Evolutionary conservation across 2,329 filamentous ascomycete species (phyloP).

Genomic region (Aspergillus hortae): DNA sequence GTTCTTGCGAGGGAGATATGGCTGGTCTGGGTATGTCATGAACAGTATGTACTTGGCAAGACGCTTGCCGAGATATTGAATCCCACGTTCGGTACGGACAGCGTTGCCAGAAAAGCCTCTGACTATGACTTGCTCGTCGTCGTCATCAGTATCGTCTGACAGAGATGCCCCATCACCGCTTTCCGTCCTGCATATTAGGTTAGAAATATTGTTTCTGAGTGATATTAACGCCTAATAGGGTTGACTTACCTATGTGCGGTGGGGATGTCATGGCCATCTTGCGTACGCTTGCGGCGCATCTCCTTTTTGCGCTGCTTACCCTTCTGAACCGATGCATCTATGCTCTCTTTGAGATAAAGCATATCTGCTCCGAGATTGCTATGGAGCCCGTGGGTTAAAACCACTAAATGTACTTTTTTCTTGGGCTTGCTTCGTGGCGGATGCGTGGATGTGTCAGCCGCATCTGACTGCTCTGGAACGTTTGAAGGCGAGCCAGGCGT

Average conservation of each 20-base stretch:
- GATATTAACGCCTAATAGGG: neutral
- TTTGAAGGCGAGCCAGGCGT: conserved; percentile 3
- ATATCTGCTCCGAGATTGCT: conserved; percentile 95
- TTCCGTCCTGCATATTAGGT: neutral
- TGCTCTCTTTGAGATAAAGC: conserved; percentile 95
- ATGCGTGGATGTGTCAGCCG: conserved; percentile 6
- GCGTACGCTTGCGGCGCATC: conserved; percentile 31
- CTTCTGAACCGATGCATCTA: conserved; percentile 76
- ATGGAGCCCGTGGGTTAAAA: conserved; percentile 91
- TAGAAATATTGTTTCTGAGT: neutral
- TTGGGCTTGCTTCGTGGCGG: conserved; percentile 20
- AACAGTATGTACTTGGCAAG: conserved; percentile 86
- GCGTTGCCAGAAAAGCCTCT: conserved; percentile 87
- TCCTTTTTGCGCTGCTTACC: conserved; percentile 55
- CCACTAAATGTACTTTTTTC: conserved; percentile 73
- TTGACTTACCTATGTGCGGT: conserved; percentile 6
- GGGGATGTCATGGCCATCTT: too few species aligned
- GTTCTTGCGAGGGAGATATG: conserved; percentile 68
- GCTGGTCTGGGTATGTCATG: conserved; percentile 91
- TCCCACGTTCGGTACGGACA: conserved; percentile 86
- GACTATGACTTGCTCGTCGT: conserved; percentile 75
- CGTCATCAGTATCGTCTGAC: conserved; percentile 12
- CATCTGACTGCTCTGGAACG: conserved; percentile 9
- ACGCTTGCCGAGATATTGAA: conserved; percentile 94
- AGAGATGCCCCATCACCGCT: neutral